phyloP scores from a whole-genome alignment of 495 filamentous ascomycete species.

The Hypoxylon crocopeplum region DNA sequence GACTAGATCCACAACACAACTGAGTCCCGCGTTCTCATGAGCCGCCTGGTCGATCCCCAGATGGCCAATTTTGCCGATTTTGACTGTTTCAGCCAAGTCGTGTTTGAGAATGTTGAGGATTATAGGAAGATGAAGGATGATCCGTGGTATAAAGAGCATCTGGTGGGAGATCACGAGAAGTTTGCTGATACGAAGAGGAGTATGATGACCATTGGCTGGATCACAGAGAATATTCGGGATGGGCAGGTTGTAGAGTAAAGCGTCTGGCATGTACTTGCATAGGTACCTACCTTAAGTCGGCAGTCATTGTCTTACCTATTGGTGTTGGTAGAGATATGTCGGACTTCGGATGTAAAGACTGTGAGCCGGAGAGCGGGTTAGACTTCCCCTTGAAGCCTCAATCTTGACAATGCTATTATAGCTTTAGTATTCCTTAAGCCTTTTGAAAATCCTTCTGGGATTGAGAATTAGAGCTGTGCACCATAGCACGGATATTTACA shows the following conservation, averaged over 20 bases:
- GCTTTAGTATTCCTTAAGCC: no score
- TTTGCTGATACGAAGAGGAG: conserved; percentile 56
- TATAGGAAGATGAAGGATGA: conserved; percentile 47
- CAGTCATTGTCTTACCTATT: no score
- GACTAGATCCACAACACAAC: conserved; percentile 50
- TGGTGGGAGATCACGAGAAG: conserved; percentile 52
- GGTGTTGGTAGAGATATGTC: no score
- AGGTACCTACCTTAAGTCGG: no score
- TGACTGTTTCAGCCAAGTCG: conserved; percentile 54
- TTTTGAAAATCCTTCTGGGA: no score
- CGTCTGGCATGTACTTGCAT: no score
- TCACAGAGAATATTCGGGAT: conserved; percentile 26
- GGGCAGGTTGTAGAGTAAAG: conserved; percentile 25
- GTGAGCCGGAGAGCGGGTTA: no score
- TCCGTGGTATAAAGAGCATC: conserved; percentile 47
- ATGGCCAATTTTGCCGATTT: conserved; percentile 48
- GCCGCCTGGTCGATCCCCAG: conserved; percentile 46
- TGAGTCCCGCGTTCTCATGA: conserved; percentile 46
- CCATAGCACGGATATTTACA: no score
- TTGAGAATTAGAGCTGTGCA: no score
- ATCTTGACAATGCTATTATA: no score
- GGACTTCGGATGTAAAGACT: no score
- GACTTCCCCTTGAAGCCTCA: no score
- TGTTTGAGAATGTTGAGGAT: conserved; percentile 49
- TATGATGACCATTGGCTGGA: conserved; percentile 38